Evolutionary conservation across 164 flowering plant species (phyloP).

Genomic region (Cinnamomum micranthum): DNA sequence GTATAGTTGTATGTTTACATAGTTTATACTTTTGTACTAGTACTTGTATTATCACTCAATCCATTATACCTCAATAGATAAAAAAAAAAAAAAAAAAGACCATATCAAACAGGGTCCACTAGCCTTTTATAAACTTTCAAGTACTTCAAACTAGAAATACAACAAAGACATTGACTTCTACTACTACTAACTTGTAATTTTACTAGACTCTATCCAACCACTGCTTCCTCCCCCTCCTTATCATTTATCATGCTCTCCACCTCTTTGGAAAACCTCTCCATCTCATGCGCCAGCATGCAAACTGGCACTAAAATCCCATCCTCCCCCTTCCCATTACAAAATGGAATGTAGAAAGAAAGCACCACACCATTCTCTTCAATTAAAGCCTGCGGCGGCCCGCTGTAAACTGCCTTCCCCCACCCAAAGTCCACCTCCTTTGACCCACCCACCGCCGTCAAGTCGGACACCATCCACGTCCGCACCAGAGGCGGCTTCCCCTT

Average conservation of each 20-base stretch:
- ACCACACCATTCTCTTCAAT: slow-evolving; percentile 41
- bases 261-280: slow-evolving; percentile 35
- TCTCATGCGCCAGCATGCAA: slow-evolving; percentile 40
- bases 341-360: slow-evolving; percentile 37
- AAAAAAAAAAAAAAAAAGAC: no score
- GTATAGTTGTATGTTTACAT: no score
- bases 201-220: no score
- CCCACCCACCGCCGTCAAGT: slow-evolving; percentile 22
- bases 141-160: no score
- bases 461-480: slow-evolving; percentile 41
- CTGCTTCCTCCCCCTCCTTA: no score
- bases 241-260: neutral
- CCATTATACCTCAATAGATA: no score
- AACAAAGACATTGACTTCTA: no score
- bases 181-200: no score
- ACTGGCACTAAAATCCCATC: slow-evolving; percentile 46
- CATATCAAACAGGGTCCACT: no score
- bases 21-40: no score
- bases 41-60: no score
- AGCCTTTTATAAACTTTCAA: no score
- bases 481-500: slow-evolving; percentile 34
- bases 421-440: slow-evolving; percentile 46
- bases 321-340: slow-evolving; percentile 34
- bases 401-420: slow-evolving; percentile 55
- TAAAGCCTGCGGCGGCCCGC: slow-evolving; percentile 46